A percentile compares a stretch with the other conserved stretches of the same genome.
phyloP scores from a whole-genome alignment of 805 yeast species.

The Vanderwaltozyma polyspora region DNA sequence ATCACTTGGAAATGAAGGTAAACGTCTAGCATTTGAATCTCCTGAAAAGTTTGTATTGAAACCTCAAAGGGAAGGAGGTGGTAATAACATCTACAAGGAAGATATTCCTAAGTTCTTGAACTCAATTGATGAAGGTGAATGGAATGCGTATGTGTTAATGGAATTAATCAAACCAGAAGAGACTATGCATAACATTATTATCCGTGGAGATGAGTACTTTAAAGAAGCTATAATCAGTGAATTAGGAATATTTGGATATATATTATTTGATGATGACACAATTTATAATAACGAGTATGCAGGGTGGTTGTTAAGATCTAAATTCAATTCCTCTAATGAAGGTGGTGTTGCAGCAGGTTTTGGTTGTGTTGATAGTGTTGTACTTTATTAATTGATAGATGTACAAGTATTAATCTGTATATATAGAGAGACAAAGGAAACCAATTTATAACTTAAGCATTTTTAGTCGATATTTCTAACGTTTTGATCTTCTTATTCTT shows the following conservation, averaged over 20 bases:
- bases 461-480: too few species aligned
- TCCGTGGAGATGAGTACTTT: constrained; percentile 51
- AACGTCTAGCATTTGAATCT: constrained; percentile 48
- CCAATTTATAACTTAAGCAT: too few species aligned
- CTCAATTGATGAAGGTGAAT: constrained; percentile 49
- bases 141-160: constrained; percentile 92
- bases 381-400: constrained; percentile 28
- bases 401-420: not conserved
- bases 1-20: constrained; percentile 49
- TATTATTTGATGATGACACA: constrained; percentile 58
- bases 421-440: too few species aligned
- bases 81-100: constrained; percentile 81
- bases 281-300: constrained; percentile 53
- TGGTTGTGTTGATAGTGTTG: constrained; percentile 87
- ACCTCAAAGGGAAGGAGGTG: constrained; percentile 99
- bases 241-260: constrained; percentile 81
- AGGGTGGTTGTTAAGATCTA: constrained; percentile 84
- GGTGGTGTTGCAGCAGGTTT: constrained; percentile 99
- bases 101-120: constrained; percentile 70
- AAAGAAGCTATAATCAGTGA: constrained; percentile 80
- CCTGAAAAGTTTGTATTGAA: constrained; percentile 76
- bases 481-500: too few species aligned
- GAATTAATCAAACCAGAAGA: constrained; percentile 73
- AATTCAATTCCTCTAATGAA: constrained; percentile 78
- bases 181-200: constrained; percentile 51